Base-by-base conservation (phyloP, 352 stramenopile species). In the Globisporangium irregulare region DNA sequence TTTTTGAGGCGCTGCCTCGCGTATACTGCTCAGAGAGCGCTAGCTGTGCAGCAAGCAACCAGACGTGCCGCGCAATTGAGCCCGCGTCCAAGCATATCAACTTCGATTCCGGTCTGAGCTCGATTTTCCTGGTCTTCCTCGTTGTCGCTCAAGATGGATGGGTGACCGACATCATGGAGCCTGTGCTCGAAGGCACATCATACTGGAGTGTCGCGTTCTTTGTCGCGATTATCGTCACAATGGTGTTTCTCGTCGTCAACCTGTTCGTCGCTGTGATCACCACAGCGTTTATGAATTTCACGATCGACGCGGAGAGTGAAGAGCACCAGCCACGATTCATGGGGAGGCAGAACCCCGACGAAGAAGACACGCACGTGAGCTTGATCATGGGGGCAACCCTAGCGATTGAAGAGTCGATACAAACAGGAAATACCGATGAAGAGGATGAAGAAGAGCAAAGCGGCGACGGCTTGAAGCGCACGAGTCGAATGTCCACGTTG, bases 211-310 rank as follows among this genome's bases (percentile, higher is more conserved):
- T 84, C 27, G 58, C 81, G 8, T 94, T 92, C 63, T 94, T 94
- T 50, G 72, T 90, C 20, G 78, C 73, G 10, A 91, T 94, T 57
- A 81, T 94, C 36, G 75, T 75, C 3, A 84, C 81, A 32, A 88
- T 94, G 79, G 86, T 94, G 8, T 92, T 94, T 51, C 78, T 94
- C 15, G 86, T 92, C 50, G 83, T 94, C 36, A 94, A 94, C 43
- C 61, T 94, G 7, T 94, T 94, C 54, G 86, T 94, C 20, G 86
- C 86, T 10, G 86, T 92, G 29, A 94, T 94, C 69, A 94, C 86
- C 4, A 94, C 86, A 3, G 80, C 84, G 15, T 94, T 94, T 63
- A 94, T 94, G 84, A 93, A 88, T 54, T 91, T 91, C 38, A 85
- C 81, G 10, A 73, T 89, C 14, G 85, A 89, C 58, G 78, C 76